These are phyloP conservation scores for Phytomonas francai DNA, from an alignment of 208 protist species.

Conservation along the genomic window DNA sequence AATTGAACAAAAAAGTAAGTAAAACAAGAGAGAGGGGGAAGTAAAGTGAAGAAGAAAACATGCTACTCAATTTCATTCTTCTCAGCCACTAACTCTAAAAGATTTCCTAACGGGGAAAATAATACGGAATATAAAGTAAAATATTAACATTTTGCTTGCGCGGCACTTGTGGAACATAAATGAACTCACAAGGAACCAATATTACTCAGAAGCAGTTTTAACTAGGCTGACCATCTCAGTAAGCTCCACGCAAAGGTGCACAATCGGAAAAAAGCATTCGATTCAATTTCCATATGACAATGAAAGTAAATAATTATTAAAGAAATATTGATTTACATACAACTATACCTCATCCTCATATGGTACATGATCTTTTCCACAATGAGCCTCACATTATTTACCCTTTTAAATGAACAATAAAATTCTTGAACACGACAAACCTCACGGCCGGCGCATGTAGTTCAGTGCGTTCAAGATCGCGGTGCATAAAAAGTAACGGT, in stretches of 20 bases:
- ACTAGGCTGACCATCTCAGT: background rate
- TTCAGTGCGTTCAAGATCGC: background rate
- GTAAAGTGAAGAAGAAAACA: constrained; percentile 5
- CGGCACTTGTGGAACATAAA: background rate
- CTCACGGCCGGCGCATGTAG: background rate
- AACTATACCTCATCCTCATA: background rate
- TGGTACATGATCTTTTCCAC: background rate
- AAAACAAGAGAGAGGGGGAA: constrained; percentile 8
- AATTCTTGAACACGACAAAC: background rate
- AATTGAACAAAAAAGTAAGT: constrained; percentile 9
- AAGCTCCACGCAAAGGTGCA: background rate
- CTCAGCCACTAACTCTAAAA: background rate
- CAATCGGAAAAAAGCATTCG: background rate
- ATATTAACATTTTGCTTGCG: background rate
- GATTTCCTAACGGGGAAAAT: background rate
- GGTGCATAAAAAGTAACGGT: background rate
- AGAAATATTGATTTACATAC: constrained; percentile 3
- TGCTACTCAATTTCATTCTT: background rate
- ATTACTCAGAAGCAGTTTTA: background rate
- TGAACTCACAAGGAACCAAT: background rate
- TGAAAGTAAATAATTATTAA: constrained; percentile 7
- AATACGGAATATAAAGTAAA: constrained; percentile 10
- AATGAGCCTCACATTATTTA: background rate
- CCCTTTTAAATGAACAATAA: background rate
- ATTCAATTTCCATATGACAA: background rate